phyloP scores from a whole-genome alignment of 148 eudicot genomes.

The Cornus suecica region DNA sequence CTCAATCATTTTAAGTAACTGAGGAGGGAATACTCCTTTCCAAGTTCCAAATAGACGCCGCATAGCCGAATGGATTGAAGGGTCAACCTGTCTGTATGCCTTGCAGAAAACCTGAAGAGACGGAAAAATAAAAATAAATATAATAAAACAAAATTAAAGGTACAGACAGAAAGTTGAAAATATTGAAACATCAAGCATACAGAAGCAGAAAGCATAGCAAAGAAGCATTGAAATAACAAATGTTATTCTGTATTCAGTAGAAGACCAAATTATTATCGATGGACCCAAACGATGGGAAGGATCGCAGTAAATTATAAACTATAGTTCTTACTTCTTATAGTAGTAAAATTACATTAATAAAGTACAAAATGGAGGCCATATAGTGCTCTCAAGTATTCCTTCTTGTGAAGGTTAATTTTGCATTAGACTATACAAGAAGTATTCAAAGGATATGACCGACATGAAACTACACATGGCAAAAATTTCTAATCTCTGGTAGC shows the following conservation, averaged over 20 bases:
- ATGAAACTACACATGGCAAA: slow-evolving; percentile 6
- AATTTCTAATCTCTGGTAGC: slow-evolving; percentile 84
- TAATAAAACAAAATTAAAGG: slow-evolving; percentile 18
- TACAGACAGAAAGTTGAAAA: background rate
- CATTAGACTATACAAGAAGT: background rate
- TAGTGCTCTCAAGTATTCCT: background rate
- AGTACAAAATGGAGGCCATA: background rate
- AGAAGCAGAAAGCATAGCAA: background rate
- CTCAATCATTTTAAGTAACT: slow-evolving; percentile 81
- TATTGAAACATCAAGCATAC: slow-evolving; percentile 7
- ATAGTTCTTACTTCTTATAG: background rate
- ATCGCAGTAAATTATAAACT: background rate
- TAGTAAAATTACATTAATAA: background rate
- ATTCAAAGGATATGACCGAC: background rate
- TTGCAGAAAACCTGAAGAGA: slow-evolving; percentile 82
- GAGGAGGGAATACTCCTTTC: slow-evolving; percentile 95
- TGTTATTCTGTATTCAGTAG: background rate
- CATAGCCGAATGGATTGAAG: slow-evolving; percentile 73
- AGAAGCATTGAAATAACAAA: background rate
- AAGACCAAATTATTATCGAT: background rate
- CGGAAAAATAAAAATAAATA: too few species aligned
- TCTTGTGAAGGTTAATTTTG: background rate
- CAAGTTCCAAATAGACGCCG: slow-evolving; percentile 96
- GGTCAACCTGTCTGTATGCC: slow-evolving; percentile 85
- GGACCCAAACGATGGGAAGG: background rate